A percentile compares a stretch with the other conserved stretches of the same genome.
phyloP scores from a whole-genome alignment of 139 green algal species.

The Chlamydomonas urium region DNA sequence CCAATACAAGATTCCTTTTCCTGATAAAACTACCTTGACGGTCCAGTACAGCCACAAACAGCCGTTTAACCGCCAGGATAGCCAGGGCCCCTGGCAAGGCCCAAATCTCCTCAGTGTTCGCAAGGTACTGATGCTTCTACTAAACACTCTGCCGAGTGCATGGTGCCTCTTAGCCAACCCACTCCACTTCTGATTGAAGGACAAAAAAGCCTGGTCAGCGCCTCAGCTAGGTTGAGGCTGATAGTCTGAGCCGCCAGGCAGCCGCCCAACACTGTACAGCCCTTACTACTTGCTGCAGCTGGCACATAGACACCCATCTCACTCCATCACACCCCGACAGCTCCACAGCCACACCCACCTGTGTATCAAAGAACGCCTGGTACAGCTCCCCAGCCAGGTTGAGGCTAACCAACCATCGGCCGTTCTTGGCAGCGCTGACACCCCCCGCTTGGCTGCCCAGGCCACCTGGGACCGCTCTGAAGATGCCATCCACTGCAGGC shows the following conservation, averaged over 20 bases:
- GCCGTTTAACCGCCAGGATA: no score
- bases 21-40: neutral
- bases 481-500: constrained; percentile 13
- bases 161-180: no score
- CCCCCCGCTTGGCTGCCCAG: constrained; percentile 1
- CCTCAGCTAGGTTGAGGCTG: no score
- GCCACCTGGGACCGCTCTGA: constrained; percentile 14
- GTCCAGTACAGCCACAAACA: neutral
- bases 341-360: constrained; percentile 11
- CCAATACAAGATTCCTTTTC: neutral
- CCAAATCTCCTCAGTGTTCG: no score
- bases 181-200: no score
- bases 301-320: neutral
- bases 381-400: constrained; percentile 51
- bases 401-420: constrained; percentile 37
- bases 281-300: neutral
- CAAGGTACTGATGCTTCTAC: no score
- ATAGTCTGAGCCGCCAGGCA: neutral
- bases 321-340: neutral
- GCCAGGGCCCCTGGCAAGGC: no score
- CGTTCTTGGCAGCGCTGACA: constrained; percentile 4
- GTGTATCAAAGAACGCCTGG: constrained; percentile 48
- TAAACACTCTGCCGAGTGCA: no score
- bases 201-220: no score
- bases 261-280: neutral